Evolutionary conservation across 305 asterid species (phyloP).

Genomic region (Nicotiana rustica): DNA sequence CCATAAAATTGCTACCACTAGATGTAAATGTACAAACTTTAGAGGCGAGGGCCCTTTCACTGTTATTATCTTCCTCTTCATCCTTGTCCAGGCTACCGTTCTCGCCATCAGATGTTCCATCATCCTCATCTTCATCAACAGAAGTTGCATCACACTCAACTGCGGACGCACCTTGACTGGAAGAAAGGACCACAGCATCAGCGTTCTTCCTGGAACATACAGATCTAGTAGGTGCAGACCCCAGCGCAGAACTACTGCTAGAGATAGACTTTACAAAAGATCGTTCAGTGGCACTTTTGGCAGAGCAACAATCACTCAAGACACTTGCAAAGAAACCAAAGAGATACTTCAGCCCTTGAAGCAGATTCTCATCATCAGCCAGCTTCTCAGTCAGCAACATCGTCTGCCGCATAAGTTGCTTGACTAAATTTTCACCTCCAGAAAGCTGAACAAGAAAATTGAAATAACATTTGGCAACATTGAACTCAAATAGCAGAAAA

Average conservation of each 20-base stretch:
- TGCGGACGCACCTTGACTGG: conserved; percentile 74
- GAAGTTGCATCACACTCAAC: conserved; percentile 98
- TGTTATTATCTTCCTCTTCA: conserved; percentile 91
- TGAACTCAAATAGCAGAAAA: conserved; percentile 70
- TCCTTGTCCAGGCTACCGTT: conserved; percentile 94
- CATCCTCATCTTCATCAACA: conserved; percentile 97
- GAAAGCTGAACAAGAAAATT: conserved; percentile 79
- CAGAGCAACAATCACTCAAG: conserved; percentile 72
- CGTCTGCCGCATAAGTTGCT: conserved; percentile 73
- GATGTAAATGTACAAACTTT: conserved; percentile 99
- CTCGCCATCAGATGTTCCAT: conserved; percentile 99
- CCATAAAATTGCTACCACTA: conserved; percentile 99
- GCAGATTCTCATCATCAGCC: conserved; percentile 71
- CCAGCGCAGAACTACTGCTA: conserved; percentile 65
- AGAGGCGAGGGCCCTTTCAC: conserved; percentile 91
- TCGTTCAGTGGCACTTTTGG: conserved; percentile 56
- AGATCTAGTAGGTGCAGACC: conserved; percentile 65
- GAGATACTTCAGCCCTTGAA: conserved; percentile 85
- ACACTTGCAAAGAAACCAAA: conserved; percentile 72
- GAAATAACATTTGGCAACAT: conserved; percentile 65
- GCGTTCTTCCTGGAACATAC: conserved; percentile 75
- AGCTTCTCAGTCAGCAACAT: conserved; percentile 75
- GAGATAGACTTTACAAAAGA: conserved; percentile 63
- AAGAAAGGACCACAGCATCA: conserved; percentile 73
- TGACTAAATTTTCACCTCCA: conserved; percentile 70